Conservation (phyloP, 495 filamentous ascomycete species). For the Penicillium riverlandense region DNA sequence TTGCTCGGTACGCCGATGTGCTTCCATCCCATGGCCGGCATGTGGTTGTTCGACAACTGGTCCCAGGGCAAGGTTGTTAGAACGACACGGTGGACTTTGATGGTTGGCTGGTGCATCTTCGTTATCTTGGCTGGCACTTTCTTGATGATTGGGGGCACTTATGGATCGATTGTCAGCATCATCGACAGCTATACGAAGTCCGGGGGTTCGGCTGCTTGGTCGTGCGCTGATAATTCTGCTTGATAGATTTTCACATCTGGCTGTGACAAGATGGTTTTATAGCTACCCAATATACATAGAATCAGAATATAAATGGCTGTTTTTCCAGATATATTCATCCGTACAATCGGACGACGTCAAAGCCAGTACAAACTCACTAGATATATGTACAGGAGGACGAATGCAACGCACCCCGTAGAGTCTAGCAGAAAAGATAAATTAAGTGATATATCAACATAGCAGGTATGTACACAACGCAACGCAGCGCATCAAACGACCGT, state of each 20-base stretch:
- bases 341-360: too few relatives aligned
- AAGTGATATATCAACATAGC: neutral
- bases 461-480: too few relatives aligned
- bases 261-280: too few relatives aligned
- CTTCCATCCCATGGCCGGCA: slow-evolving; percentile 38
- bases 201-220: slow-evolving; percentile 6
- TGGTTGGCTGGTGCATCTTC: slow-evolving; percentile 10
- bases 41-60: slow-evolving; percentile 43
- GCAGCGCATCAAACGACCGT: too few relatives aligned
- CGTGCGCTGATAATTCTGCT: slow-evolving; percentile 8
- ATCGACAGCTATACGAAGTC: slow-evolving; percentile 20
- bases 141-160: slow-evolving; percentile 46
- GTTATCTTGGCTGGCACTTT: slow-evolving; percentile 25
- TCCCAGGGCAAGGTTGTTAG: slow-evolving; percentile 31
- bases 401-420: neutral
- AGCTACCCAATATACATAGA: too few relatives aligned
- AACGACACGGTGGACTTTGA: slow-evolving; percentile 7
- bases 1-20: slow-evolving; percentile 44
- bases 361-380: too few relatives aligned
- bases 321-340: too few relatives aligned
- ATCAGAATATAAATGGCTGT: too few relatives aligned
- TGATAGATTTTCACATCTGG: too few relatives aligned
- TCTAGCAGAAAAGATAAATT: neutral
- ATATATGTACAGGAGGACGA: too few relatives aligned
- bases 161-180: slow-evolving; percentile 45